Percentiles rank a stretch among this genome's conserved stretches.
phyloP scores from a whole-genome alignment of 306 rosid species.

The Fragaria vesca region DNA sequence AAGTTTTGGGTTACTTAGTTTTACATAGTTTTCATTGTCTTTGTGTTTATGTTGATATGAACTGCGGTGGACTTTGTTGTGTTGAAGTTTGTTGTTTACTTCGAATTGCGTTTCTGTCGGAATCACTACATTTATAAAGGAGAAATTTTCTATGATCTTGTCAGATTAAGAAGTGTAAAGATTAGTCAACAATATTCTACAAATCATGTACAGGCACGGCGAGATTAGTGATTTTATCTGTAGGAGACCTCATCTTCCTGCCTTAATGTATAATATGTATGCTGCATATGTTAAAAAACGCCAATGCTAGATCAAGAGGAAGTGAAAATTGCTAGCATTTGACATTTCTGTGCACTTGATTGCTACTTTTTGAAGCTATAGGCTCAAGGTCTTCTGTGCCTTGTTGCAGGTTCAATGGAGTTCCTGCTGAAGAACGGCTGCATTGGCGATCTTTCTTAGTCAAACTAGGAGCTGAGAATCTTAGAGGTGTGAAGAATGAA shows the following conservation, averaged over 20 bases:
- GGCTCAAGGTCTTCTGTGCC: neutral
- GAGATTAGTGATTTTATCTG: too few species aligned
- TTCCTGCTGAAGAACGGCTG: slow-evolving; percentile 86
- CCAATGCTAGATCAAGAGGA: neutral
- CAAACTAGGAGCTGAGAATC: slow-evolving; percentile 94
- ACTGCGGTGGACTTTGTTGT: neutral
- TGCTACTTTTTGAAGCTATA: neutral
- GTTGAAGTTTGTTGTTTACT: neutral
- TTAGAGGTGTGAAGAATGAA: slow-evolving; percentile 82
- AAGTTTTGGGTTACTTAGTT: neutral
- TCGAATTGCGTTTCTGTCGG: neutral
- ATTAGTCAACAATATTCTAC: neutral
- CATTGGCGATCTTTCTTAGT: slow-evolving; percentile 98
- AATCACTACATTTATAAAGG: neutral
- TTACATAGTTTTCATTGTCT: neutral
- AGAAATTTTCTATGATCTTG: neutral
- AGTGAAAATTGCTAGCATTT: too few species aligned
- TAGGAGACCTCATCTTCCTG: neutral
- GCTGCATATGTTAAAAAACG: neutral
- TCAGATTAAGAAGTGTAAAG: neutral
- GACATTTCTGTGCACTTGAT: neutral
- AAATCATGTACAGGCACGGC: neutral
- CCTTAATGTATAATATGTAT: neutral
- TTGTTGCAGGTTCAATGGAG: slow-evolving; percentile 81
- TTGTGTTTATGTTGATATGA: neutral